Evolutionary conservation across 129 eudicot genomes (phyloP).

Genomic region (Deinandra increscens): DNA sequence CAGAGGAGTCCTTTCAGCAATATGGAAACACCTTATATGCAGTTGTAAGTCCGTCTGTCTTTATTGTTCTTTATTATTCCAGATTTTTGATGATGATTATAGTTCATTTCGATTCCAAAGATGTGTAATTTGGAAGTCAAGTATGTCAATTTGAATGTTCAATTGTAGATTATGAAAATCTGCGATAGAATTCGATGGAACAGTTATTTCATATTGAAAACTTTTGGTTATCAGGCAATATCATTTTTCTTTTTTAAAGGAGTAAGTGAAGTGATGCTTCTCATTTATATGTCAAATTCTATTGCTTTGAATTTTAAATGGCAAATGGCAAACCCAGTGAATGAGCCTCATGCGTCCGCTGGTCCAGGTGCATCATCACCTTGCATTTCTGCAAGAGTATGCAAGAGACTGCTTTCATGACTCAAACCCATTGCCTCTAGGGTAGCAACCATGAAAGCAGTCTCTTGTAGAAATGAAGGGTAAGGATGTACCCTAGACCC

Average conservation of each 20-base stretch:
- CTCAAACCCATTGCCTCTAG: no score
- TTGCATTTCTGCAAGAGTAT: no score
- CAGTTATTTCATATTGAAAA: not conserved
- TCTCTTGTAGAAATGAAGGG: no score
- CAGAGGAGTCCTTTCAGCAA: slow-evolving; percentile 12
- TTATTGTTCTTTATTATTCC: not conserved
- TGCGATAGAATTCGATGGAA: not conserved
- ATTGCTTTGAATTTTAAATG: slow-evolving; percentile 10
- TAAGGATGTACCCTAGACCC: no score
- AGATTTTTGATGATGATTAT: not conserved
- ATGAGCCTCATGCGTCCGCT: no score
- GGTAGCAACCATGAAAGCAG: no score
- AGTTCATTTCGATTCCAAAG: not conserved
- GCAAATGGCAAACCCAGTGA: no score
- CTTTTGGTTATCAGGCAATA: not conserved
- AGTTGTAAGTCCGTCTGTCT: slow-evolving; percentile 15
- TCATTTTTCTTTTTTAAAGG: no score
- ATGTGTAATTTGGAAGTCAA: not conserved
- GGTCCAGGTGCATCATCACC: no score
- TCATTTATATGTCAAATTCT: not conserved
- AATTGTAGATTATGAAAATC: not conserved
- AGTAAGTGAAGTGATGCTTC: not conserved
- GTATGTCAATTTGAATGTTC: not conserved
- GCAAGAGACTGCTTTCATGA: no score
- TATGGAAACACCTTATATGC: slow-evolving; percentile 25